A percentile compares a stretch with the other conserved stretches of the same genome.
Conservation (phyloP, 1,284 basidiomycete species). For the Amylostereum areolatum region DNA sequence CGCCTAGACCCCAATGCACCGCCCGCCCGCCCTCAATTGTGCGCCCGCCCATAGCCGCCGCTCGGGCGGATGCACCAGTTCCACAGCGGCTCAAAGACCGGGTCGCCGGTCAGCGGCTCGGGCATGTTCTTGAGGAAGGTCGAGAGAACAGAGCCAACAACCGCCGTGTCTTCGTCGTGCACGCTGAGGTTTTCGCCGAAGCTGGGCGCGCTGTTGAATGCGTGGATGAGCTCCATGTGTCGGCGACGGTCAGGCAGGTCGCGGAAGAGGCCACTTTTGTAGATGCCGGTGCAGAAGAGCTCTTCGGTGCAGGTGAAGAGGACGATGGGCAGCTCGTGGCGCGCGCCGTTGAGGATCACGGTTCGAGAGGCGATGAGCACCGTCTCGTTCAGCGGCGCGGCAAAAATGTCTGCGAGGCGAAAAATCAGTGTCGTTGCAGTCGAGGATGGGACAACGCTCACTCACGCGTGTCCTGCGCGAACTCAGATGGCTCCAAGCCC, state of each 20-base stretch:
- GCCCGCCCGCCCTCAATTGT: no score
- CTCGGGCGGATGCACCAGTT: constrained; percentile 43
- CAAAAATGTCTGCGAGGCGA: constrained; percentile 38
- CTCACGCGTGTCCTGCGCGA: constrained; percentile 2
- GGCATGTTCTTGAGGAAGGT: constrained; percentile 55
- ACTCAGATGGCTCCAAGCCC: background rate
- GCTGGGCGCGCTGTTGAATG: constrained; percentile 26
- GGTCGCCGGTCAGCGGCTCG: constrained; percentile 38
- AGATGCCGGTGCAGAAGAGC: constrained; percentile 48
- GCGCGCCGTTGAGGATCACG: constrained; percentile 44
- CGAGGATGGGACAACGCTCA: constrained; percentile 1
- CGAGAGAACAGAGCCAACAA: constrained; percentile 55
- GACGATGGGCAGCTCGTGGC: constrained; percentile 48
- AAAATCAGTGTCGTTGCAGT: no score
- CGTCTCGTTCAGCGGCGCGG: constrained; percentile 38
- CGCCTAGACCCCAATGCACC: no score
- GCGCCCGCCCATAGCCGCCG: no score
- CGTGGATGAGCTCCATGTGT: constrained; percentile 28
- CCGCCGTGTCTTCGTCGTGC: constrained; percentile 45
- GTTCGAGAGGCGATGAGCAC: constrained; percentile 38
- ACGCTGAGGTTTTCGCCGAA: constrained; percentile 24
- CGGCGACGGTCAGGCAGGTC: constrained; percentile 26
- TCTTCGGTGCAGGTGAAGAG: constrained; percentile 57
- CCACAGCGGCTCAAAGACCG: constrained; percentile 43
- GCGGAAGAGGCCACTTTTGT: constrained; percentile 44